These are phyloP conservation scores for Leccinum arenicola DNA, from an alignment of 768 basidiomycete genomes.

Conservation along the genomic window DNA sequence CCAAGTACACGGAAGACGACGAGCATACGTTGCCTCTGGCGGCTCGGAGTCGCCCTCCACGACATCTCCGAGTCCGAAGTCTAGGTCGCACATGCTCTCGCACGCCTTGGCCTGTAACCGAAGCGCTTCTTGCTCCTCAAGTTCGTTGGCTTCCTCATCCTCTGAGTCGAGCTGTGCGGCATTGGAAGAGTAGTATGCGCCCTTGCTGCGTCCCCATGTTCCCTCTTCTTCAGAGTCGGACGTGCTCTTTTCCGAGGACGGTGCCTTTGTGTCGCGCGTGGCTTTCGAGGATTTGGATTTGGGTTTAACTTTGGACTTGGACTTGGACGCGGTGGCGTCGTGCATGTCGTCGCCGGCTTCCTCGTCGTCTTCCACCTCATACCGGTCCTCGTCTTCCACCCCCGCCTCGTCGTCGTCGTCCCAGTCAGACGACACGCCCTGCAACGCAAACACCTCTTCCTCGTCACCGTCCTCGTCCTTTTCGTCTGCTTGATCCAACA, in stretches of 20 bases:
- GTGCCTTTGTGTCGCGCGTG: slow-evolving; percentile 14
- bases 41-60: slow-evolving; percentile 35
- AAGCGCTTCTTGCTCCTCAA: slow-evolving; percentile 86
- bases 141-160: slow-evolving; percentile 83
- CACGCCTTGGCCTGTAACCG: slow-evolving; percentile 74
- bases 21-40: slow-evolving; percentile 29
- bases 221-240: slow-evolving; percentile 40
- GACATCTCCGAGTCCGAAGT: slow-evolving; percentile 78
- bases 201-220: slow-evolving; percentile 78
- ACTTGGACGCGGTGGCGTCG: background rate
- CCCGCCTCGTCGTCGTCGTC: slow-evolving; percentile 35
- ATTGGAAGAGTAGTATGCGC: slow-evolving; percentile 85
- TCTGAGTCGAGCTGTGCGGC: slow-evolving; percentile 78
- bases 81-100: slow-evolving; percentile 69
- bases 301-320: slow-evolving; percentile 8
- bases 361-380: slow-evolving; percentile 12
- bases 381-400: slow-evolving; percentile 39
- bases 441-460: slow-evolving; percentile 79
- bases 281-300: slow-evolving; percentile 12
- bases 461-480: slow-evolving; percentile 53
- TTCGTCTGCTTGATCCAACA: slow-evolving; percentile 60
- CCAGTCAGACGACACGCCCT: slow-evolving; percentile 44
- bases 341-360: slow-evolving; percentile 24
- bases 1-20: background rate
- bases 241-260: slow-evolving; percentile 1